These are phyloP conservation scores for Adansonia madagascariensis DNA, from an alignment of 441 rosid species.

Conservation along the genomic window DNA sequence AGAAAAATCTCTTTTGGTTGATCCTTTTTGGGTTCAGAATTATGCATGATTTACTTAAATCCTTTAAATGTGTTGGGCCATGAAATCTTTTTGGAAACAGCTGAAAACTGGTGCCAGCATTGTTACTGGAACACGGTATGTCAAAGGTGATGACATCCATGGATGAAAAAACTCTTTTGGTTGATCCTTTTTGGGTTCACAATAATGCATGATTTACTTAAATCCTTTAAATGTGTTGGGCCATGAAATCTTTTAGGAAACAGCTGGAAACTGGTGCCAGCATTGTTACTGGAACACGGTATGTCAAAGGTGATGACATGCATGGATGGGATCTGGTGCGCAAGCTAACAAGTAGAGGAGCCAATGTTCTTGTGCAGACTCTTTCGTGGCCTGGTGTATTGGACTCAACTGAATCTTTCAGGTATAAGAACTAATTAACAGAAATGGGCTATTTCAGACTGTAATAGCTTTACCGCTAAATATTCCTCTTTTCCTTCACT, in stretches of 20 bases:
- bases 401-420: slow-evolving; percentile 92
- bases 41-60: slow-evolving; percentile 12
- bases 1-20: slow-evolving; percentile 32
- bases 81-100: slow-evolving; percentile 65
- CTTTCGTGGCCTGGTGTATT: slow-evolving; percentile 97
- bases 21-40: slow-evolving; percentile 18
- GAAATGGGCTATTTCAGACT: background rate
- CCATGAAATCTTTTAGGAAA: slow-evolving; percentile 51
- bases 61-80: slow-evolving; percentile 19
- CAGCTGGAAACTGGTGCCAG: slow-evolving; percentile 88
- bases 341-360: slow-evolving; percentile 94
- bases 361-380: slow-evolving; percentile 94
- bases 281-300: slow-evolving; percentile 92
- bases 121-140: slow-evolving; percentile 95
- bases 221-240: slow-evolving; percentile 21
- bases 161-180: too few relatives aligned
- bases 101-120: slow-evolving; percentile 86
- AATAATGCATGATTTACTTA: slow-evolving; percentile 3
- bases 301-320: slow-evolving; percentile 84
- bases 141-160: slow-evolving; percentile 90
- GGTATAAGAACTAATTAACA: slow-evolving; percentile 45
- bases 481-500: slow-evolving; percentile 19
- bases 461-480: slow-evolving; percentile 28
- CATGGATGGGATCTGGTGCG: slow-evolving; percentile 98
- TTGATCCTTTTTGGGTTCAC: slow-evolving; percentile 16